Base-by-base conservation (phyloP, 768 basidiomycete species). In the Pholiota molesta region DNA sequence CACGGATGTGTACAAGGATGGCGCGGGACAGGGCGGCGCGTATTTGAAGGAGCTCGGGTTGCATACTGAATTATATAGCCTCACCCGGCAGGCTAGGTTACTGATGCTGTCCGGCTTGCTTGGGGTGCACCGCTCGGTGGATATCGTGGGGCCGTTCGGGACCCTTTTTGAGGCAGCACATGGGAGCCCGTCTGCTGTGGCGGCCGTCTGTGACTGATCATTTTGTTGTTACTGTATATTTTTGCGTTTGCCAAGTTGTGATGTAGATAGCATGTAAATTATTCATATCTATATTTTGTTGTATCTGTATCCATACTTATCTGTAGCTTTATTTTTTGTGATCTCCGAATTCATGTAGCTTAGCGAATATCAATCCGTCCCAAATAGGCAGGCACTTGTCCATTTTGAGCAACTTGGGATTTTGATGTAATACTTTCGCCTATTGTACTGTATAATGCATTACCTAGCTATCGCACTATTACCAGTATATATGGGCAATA, bases 51-150 rank as follows among this genome's bases (percentile, higher is more conserved):
- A 61, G 40, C 40, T 66, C n/a, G 62, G 42, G 0, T 45, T 65
- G 17, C 52, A 65, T 28, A 59, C 60, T 10, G 52, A 59, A 23
- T 49, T 60, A 29, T 53, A 55, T n/a, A 26, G 37, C 37, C 64
- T 65, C 23, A 61, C 52, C 11, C 51, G 60, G 11, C 53, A 56
- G 21, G 57, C 57, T 4, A 57, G 57, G 42, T 35, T 65, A 23
- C 57, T 65, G 42, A 39, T 65, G 33, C 44, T 62, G 29, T 61
- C 60, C 5, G 60, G 64, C 26, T 23, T 65, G 19, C 45, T 61
- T 21, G 31, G 57, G 7, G 42, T 62, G 14, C 60, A 56, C 10
- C 9, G 21, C 26, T 42, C 26, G 11, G 31, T 65, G 13, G 39
- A 42, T 44, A 65, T 62, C 23, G 35, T 40, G 3, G 64, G 64